Evolutionary conservation across 1,139 yeast species (phyloP), one percentile per base, ranked within the genome.

Genomic region (Cylindricascospora bacillispora): DNA sequence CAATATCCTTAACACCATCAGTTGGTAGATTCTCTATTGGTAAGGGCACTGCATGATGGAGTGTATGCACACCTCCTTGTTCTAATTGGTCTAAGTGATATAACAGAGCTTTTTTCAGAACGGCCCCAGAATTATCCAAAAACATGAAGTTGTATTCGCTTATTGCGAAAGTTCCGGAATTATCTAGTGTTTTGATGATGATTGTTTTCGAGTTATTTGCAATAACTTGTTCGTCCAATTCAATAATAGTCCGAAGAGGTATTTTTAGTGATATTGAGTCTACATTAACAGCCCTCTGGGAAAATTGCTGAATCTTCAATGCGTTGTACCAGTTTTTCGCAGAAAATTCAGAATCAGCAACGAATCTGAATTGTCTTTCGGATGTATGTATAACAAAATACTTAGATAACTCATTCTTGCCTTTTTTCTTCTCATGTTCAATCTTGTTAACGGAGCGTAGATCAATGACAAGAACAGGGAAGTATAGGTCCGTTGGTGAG

Each of bases 241-340:
- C 82, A 10, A 73, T 47, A n/a, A 86, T 60, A 43, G 75, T 76
- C 24, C 64, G 67, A 15, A 80, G 51, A 0, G 97, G 95, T 6
- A 86, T 70, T 43, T 79, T 79, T 11, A 86, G 62, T 22, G 80
- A 68, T 6, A 83, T 93, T 38, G 77, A 76, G 42, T 77, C 77
- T 13, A 76, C 77, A 24, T 67, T 62, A 3, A 45, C 28, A 49
- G 81, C 80, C 29, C 80, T 63, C 30, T 78, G 67, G 5, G 85
- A 65, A 53, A 86, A 86, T 2, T 82, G 73, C 34, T 78, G 75
- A 45, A 80, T 81, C 38, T 81, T 80, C 28, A 86, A 56, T 12
- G 69, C 61, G 35, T 75, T 75, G 28, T 73, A 77, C 97, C 97
- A 86, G 24, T 73, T 70, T 34, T 79, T 64, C 0, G 95, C 95